phyloP scores from a whole-genome alignment of 23 red algal species.

The Gracilaria vermiculophylla region DNA sequence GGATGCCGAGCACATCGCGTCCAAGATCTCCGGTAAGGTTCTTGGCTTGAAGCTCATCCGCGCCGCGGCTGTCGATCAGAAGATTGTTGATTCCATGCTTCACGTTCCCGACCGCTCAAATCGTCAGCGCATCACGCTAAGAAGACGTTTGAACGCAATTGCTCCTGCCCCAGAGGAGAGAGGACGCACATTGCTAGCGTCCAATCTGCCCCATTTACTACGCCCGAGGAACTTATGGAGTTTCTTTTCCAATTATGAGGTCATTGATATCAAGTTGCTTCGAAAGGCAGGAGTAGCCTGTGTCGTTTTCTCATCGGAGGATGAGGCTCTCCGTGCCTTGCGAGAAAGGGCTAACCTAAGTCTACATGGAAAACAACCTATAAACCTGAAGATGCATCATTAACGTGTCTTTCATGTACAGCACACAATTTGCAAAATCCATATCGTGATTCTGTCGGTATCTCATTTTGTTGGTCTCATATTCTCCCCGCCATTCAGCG shows the following conservation, averaged over 20 bases:
- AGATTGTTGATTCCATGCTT: constrained; percentile 37
- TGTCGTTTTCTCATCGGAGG: constrained; percentile 17
- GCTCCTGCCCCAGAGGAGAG: constrained; percentile 30
- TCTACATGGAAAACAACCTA: constrained; percentile 34
- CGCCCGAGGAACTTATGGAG: constrained; percentile 37
- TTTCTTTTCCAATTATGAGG: constrained; percentile 55
- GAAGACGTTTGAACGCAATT: constrained; percentile 48
- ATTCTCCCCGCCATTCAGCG: background rate
- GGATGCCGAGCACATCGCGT: constrained; percentile 14
- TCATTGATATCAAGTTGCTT: constrained; percentile 38
- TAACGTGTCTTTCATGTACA: background rate
- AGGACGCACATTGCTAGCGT: constrained; percentile 46
- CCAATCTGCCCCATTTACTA: constrained; percentile 28
- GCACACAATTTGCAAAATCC: too few species aligned
- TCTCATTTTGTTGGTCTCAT: background rate
- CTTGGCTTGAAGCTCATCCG: constrained; percentile 53
- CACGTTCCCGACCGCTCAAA: background rate
- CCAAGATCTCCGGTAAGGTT: constrained; percentile 34
- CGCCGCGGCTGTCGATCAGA: constrained; percentile 49
- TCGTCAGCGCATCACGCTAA: background rate
- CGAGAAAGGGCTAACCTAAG: constrained; percentile 46
- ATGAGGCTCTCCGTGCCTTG: constrained; percentile 42
- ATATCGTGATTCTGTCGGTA: background rate
- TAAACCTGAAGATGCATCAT: constrained; percentile 43
- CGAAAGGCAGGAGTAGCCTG: constrained; percentile 49